phyloP scores from a whole-genome alignment of 2,329 filamentous ascomycete genomes.

The Fusarium odoratissimum region DNA sequence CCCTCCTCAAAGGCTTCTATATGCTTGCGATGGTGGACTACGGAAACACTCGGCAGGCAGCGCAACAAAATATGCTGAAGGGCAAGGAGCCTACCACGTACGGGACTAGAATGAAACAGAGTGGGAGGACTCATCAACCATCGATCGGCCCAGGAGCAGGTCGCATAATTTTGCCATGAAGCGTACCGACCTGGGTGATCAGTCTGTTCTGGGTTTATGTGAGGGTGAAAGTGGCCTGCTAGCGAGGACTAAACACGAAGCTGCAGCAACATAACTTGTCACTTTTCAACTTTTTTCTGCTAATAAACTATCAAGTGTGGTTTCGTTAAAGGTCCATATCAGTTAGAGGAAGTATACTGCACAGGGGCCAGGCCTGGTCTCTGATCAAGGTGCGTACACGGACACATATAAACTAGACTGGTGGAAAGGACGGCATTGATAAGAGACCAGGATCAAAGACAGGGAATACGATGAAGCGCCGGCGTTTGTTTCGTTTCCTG shows the following conservation, averaged over 20 bases:
- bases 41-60: constrained; percentile 30
- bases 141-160: constrained; percentile 27
- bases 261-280: constrained; percentile 39
- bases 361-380: constrained; percentile 12
- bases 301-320: constrained; percentile 11
- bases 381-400: constrained; percentile 2
- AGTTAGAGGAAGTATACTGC: constrained; percentile 4
- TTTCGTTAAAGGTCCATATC: constrained; percentile 16
- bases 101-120: constrained; percentile 26
- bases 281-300: constrained; percentile 32
- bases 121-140: constrained; percentile 33
- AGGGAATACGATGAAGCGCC: constrained; percentile 40
- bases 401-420: constrained; percentile 2
- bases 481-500: constrained; percentile 47
- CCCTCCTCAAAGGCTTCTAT: constrained; percentile 12
- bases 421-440: constrained; percentile 19
- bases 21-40: constrained; percentile 25
- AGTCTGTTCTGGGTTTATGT: constrained; percentile 19
- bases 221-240: constrained; percentile 21
- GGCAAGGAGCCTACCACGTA: constrained; percentile 1
- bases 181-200: constrained; percentile 23
- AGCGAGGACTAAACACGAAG: constrained; percentile 10
- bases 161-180: constrained; percentile 26
- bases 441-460: constrained; percentile 31
- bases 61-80: constrained; percentile 17